Evolutionary conservation across 345 rosid genomes (phyloP), one percentile per base, ranked within the genome.

Genomic region (Eucalyptus paniculata): DNA sequence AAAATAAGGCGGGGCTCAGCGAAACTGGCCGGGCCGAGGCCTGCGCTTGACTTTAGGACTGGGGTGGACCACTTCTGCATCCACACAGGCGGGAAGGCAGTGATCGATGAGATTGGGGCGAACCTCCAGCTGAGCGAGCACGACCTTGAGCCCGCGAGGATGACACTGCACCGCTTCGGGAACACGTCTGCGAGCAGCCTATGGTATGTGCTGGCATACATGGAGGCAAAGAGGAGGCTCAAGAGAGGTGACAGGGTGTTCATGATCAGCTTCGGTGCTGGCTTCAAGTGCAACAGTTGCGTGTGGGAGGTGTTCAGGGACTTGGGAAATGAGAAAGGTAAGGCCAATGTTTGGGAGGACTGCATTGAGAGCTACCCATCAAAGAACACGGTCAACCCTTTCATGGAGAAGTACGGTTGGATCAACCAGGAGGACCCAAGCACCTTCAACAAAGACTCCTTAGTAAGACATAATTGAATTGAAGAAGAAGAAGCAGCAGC

Each of bases 101-200:
- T 97, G 92, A 97, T 97, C 23, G 96, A 97, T 34, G 99, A 95
- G 51, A 97, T 97, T 6, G 95, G 95, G 3, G 49, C 90, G 86
- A 97, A 93, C 77, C 96, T 97, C 58, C 97, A 93, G 77, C 92
- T 97, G 13, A 37, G 42, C 9, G 97, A 96, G 89, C 93, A 92
- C 86, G 99, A 97, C 80, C 89, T 97, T 21, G 99, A 97, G 91
- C 99, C 99, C 6, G 95, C 99, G 11, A 92, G 98, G 92, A 97
- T 97, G 99, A 96, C 99, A 0, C 93, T 97, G 11, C 99, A 97
- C 89, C 91, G 99, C 80, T 97, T 95, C 87, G 99, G 99, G 23
- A 97, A 97, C 95, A 97, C 98, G 6, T 97, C 99, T 0, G 97
- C 99, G 2, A 88, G 98, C 81, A 96, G 99, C 88, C 94, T 97